These are phyloP conservation scores for Daldinia loculata DNA, from an alignment of 495 filamentous ascomycete genomes.

Conservation along the genomic window DNA sequence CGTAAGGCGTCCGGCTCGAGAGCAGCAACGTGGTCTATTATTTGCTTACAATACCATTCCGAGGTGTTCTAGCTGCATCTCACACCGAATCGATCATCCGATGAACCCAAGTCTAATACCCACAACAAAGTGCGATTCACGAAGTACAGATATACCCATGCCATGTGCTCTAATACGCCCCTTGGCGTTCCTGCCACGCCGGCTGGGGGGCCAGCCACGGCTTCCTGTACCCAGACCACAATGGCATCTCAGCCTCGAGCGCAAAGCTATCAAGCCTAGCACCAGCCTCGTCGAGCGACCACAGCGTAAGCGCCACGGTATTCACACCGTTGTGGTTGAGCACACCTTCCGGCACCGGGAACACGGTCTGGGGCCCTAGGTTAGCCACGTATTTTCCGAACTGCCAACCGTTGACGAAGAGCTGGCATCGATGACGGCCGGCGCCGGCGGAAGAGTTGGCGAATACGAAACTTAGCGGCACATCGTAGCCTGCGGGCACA, in stretches of 20 bases:
- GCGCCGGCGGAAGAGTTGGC: constrained; percentile 49
- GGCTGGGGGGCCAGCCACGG: constrained; percentile 56
- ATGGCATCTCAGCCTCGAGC: constrained; percentile 59
- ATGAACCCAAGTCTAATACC: neutral
- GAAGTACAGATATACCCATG: neutral
- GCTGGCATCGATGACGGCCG: constrained; percentile 60
- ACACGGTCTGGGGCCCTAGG: constrained; percentile 74
- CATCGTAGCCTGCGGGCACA: constrained; percentile 63
- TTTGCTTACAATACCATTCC: neutral
- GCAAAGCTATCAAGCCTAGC: constrained; percentile 65
- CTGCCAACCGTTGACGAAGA: constrained; percentile 80
- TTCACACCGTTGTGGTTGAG: constrained; percentile 71
- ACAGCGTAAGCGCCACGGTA: constrained; percentile 67
- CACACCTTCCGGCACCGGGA: constrained; percentile 72
- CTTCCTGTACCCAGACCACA: constrained; percentile 62
- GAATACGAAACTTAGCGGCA: constrained; percentile 69
- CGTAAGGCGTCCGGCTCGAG: neutral
- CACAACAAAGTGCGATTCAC: neutral
- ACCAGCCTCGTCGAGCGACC: constrained; percentile 66
- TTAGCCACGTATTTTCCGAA: constrained; percentile 73
- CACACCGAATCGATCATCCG: neutral
- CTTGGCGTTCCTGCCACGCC: constrained; percentile 58
- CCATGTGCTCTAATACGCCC: constrained; percentile 58
- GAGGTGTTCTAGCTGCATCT: neutral
- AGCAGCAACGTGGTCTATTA: neutral